These are phyloP conservation scores for Phytophthora niederhauseri DNA, from an alignment of 352 stramenopile genomes.

Conservation along the genomic window DNA sequence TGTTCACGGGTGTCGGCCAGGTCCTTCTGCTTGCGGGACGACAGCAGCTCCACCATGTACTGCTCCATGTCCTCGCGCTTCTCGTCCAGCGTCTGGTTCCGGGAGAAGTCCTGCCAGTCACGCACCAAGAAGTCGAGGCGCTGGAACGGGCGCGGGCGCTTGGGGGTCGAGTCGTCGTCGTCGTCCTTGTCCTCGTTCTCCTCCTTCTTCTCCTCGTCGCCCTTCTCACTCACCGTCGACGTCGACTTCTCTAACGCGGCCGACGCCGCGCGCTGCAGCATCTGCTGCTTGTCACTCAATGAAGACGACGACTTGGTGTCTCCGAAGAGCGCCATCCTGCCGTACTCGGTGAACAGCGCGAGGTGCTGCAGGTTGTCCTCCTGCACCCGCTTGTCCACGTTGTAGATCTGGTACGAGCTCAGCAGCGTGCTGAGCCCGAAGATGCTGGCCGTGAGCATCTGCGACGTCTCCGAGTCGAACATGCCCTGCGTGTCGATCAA, in stretches of 20 bases:
- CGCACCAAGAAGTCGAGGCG: constrained; percentile 98
- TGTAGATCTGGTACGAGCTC: constrained; percentile 99
- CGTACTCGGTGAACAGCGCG: constrained; percentile 99
- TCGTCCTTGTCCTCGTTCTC: constrained; percentile 37
- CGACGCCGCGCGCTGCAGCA: constrained; percentile 29
- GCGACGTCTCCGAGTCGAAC: constrained; percentile 99
- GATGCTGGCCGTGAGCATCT: constrained; percentile 98
- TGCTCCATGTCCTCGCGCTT: constrained; percentile 94
- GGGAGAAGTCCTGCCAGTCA: constrained; percentile 98
- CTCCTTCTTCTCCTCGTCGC: constrained; percentile 33
- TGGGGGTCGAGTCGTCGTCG: constrained; percentile 22
- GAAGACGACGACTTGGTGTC: constrained; percentile 33
- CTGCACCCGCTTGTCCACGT: constrained; percentile 99
- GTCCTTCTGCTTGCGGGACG: constrained; percentile 94
- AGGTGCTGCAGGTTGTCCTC: constrained; percentile 99
- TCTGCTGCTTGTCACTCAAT: constrained; percentile 33
- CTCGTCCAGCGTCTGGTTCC: constrained; percentile 87
- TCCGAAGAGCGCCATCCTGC: constrained; percentile 83
- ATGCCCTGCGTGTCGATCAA: constrained; percentile 99
- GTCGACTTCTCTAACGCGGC: constrained; percentile 45
- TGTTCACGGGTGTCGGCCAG: constrained; percentile 95
- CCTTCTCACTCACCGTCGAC: constrained; percentile 43
- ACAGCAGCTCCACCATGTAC: constrained; percentile 95
- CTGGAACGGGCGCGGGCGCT: constrained; percentile 94
- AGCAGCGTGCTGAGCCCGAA: constrained; percentile 98